These are phyloP conservation scores for Apiotrichum laibachii DNA, from an alignment of 1,284 basidiomycete species.

Conservation along the genomic window DNA sequence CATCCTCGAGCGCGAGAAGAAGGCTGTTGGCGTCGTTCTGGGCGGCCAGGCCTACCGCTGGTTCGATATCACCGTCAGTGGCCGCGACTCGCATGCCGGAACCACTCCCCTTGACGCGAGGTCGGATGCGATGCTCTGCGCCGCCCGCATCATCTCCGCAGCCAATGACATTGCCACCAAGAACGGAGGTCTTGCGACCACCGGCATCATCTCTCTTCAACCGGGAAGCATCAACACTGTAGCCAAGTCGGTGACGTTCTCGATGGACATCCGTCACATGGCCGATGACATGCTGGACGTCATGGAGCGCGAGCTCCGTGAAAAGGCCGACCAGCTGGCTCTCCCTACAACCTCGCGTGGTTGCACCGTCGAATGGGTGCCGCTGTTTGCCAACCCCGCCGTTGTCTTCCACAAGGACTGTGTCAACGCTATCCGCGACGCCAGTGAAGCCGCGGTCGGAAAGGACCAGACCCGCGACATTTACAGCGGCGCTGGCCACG, in stretches of 20 bases:
- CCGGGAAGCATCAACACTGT: slow-evolving; percentile 25
- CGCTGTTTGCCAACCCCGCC: slow-evolving; percentile 16
- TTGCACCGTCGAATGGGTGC: slow-evolving; percentile 12
- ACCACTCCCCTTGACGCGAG: slow-evolving; percentile 32
- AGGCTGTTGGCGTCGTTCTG: slow-evolving; percentile 25
- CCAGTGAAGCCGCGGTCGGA: slow-evolving; percentile 9
- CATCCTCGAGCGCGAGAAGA: slow-evolving; percentile 24
- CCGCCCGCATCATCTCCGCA: slow-evolving; percentile 4
- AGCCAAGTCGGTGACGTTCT: slow-evolving; percentile 20
- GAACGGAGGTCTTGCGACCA: slow-evolving; percentile 23
- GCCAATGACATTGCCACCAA: slow-evolving; percentile 18
- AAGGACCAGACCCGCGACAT: slow-evolving; percentile 13
- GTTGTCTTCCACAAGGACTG: slow-evolving; percentile 15
- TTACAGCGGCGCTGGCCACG: slow-evolving; percentile 29
- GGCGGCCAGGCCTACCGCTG: slow-evolving; percentile 34
- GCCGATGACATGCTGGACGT: slow-evolving; percentile 15
- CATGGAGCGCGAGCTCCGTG: slow-evolving; percentile 23
- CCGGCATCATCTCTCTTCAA: slow-evolving; percentile 19
- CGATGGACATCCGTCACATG: slow-evolving; percentile 30
- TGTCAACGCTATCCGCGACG: slow-evolving; percentile 11
- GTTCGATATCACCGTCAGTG: slow-evolving; percentile 28
- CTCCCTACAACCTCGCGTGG: neutral
- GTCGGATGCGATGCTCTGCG: slow-evolving; percentile 22
- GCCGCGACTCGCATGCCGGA: slow-evolving; percentile 32
- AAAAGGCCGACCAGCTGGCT: slow-evolving; percentile 10